These are phyloP conservation scores for Endogone sp. DNA, from an alignment of 192 early-diverging fungal species.

Conservation along the genomic window DNA sequence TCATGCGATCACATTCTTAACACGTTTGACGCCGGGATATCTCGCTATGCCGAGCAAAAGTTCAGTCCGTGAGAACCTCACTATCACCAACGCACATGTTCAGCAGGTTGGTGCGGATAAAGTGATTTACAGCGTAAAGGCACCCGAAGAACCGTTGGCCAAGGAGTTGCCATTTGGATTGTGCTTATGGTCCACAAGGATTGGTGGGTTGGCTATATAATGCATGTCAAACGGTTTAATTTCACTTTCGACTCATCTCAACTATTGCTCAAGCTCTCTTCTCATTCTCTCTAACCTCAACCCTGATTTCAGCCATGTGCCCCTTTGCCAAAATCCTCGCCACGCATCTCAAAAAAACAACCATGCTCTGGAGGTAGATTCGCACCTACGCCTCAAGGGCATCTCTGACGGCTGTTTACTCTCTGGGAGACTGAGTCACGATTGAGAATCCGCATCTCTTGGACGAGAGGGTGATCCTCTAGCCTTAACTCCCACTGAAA, in stretches of 20 bases:
- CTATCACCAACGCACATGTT: conserved; percentile 67
- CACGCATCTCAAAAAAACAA: conserved; percentile 55
- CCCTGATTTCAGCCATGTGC: conserved; percentile 37
- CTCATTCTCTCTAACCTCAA: not conserved
- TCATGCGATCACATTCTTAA: conserved; percentile 70
- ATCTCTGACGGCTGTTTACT: conserved; percentile 52
- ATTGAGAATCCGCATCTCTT: conserved; percentile 67
- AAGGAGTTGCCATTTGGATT: conserved; percentile 40
- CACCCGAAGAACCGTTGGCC: conserved; percentile 19
- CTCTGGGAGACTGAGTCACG: conserved; percentile 72
- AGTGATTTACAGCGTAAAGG: conserved; percentile 52
- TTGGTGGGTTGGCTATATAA: conserved; percentile 42
- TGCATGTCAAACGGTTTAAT: too few species aligned
- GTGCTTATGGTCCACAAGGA: conserved; percentile 54
- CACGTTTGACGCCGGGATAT: conserved; percentile 64
- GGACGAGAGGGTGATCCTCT: too few species aligned
- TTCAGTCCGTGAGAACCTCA: conserved; percentile 60
- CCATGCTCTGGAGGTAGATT: conserved; percentile 59
- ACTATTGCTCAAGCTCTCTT: too few species aligned
- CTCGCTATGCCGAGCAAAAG: conserved; percentile 58
- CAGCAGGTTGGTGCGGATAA: conserved; percentile 45
- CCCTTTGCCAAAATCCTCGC: conserved; percentile 47
- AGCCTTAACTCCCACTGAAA: too few species aligned
- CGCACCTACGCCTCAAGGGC: conserved; percentile 51
- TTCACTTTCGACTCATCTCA: too few species aligned